Conservation (phyloP, 164 flowering plant genomes). For the Dillenia turbinata region DNA sequence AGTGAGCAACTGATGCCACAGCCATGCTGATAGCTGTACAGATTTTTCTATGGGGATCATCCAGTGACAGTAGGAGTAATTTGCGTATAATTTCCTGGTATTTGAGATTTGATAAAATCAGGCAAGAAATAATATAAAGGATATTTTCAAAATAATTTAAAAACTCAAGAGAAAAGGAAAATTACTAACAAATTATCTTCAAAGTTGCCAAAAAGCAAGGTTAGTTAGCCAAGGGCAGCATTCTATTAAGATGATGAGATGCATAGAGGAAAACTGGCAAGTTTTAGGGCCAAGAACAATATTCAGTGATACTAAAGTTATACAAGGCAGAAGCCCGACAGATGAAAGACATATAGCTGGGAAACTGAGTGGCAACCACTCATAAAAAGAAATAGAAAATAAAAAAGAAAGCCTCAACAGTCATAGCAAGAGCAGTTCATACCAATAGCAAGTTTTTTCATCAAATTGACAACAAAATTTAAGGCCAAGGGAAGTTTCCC, state of each 20-base stretch:
- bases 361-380: too few species aligned
- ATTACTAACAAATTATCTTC: neutral
- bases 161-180: neutral
- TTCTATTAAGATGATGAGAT: neutral
- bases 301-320: neutral
- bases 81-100: conserved; percentile 63
- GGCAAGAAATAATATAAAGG: conserved; percentile 1
- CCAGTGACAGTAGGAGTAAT: conserved; percentile 63
- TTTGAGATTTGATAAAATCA: conserved; percentile 11
- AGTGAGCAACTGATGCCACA: conserved; percentile 75
- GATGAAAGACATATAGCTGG: too few species aligned
- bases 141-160: neutral
- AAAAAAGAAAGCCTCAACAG: too few species aligned
- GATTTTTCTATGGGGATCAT: conserved; percentile 79
- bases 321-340: too few species aligned
- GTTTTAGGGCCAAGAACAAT: neutral
- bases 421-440: too few species aligned
- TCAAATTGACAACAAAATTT: too few species aligned
- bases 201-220: too few species aligned
- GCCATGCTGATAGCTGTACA: conserved; percentile 96
- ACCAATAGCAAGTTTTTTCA: too few species aligned
- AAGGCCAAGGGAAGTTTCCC: too few species aligned
- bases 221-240: neutral
- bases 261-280: neutral
- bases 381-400: too few species aligned